phyloP scores from a whole-genome alignment of 352 stramenopile species.

The Phytopythium sindhum region DNA sequence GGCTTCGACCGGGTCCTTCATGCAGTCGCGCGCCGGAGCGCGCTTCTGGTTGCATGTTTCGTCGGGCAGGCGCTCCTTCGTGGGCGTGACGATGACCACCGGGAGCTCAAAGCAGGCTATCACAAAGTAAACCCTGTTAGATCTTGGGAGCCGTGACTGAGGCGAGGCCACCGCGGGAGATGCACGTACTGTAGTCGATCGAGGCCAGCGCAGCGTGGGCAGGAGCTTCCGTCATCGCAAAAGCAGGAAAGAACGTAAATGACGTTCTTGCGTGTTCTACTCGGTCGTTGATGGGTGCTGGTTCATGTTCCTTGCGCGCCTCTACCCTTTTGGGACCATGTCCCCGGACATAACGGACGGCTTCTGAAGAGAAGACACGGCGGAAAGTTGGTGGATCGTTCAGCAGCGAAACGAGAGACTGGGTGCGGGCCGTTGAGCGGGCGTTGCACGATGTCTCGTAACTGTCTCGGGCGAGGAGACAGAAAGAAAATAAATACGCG shows the following conservation, averaged over 20 bases:
- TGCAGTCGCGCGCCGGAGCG: slow-evolving; percentile 41
- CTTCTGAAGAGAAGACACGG: neutral
- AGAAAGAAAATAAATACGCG: neutral
- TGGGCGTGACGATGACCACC: slow-evolving; percentile 44
- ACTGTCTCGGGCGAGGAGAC: neutral
- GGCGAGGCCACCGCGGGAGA: neutral
- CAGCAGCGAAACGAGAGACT: neutral
- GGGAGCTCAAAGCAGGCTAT: slow-evolving; percentile 50
- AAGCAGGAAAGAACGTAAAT: neutral
- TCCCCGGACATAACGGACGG: neutral
- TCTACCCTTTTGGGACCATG: neutral
- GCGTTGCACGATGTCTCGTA: neutral
- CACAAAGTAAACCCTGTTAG: neutral
- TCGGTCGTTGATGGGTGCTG: neutral
- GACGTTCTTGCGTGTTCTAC: neutral
- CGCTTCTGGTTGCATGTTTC: slow-evolving; percentile 47
- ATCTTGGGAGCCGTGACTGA: neutral
- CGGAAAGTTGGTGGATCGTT: neutral
- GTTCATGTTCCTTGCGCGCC: neutral
- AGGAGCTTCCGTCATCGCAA: neutral
- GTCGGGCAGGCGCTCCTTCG: slow-evolving; percentile 36
- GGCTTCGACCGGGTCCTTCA: slow-evolving; percentile 35
- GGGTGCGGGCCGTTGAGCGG: neutral
- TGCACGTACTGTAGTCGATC: slow-evolving; percentile 5
- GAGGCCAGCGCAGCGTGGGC: neutral